Evolutionary conservation across 2,329 filamentous ascomycete genomes (phyloP).

Genomic region (Colletotrichum cordylinicola): DNA sequence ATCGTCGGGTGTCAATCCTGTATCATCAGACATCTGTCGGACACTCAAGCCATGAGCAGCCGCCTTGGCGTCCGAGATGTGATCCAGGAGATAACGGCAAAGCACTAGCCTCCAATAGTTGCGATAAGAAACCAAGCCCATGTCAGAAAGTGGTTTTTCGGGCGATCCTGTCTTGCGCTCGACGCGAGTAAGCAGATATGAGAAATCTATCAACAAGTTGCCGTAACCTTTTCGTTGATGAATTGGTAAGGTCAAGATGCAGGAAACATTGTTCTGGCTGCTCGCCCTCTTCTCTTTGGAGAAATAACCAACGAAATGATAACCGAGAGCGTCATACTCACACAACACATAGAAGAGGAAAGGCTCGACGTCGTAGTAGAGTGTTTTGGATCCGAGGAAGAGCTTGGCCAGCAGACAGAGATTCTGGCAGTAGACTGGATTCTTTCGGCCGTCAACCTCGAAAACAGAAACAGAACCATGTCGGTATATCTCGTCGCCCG

Average conservation of each 20-base stretch:
- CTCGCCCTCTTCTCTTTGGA: conserved; percentile 97
- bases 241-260: conserved; percentile 93
- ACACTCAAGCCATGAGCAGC: conserved; percentile 57
- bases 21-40: conserved; percentile 80
- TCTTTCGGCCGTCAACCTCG: conserved; percentile 95
- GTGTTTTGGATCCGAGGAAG: conserved; percentile 96
- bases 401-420: conserved; percentile 94
- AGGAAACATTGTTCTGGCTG: conserved; percentile 96
- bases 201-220: conserved; percentile 96
- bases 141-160: conserved; percentile 96
- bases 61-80: conserved; percentile 40
- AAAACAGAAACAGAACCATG: conserved; percentile 92
- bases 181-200: conserved; percentile 91
- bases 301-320: conserved; percentile 99
- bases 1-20: conserved; percentile 95
- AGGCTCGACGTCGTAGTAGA: conserved; percentile 97
- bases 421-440: conserved; percentile 98
- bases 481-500: conserved; percentile 96
- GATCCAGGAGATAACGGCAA: conserved; percentile 80
- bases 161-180: conserved; percentile 95
- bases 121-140: conserved; percentile 95
- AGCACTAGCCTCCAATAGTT: conserved; percentile 95
- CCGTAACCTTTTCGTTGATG: conserved; percentile 98
- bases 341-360: conserved; percentile 98
- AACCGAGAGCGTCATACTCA: conserved; percentile 88